Percentiles rank a stretch among this genome's conserved stretches.
phyloP scores from a whole-genome alignment of 148 eudicot species.

The Rhododendron griersonianum region DNA sequence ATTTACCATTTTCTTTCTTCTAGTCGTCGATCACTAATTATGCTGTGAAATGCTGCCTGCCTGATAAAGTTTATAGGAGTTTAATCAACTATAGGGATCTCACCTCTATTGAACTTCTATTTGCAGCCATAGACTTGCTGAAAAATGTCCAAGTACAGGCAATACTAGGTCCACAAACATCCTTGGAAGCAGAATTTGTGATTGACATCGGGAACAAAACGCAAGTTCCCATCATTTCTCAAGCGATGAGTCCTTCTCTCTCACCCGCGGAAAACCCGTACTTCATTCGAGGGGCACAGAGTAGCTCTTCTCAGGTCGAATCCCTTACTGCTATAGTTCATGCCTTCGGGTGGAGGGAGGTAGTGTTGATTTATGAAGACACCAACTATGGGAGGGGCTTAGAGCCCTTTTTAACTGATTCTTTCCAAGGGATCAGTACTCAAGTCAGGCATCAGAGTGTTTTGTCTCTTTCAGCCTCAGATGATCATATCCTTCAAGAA shows the following conservation, averaged over 20 bases:
- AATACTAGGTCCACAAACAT: slow-evolving; percentile 54
- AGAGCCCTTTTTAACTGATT: slow-evolving; percentile 39
- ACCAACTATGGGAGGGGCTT: slow-evolving; percentile 46
- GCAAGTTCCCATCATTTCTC: slow-evolving; percentile 56
- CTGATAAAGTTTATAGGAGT: background rate
- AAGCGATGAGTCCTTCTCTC: slow-evolving; percentile 53
- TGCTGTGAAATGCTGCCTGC: too few species aligned
- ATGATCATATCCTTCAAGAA: slow-evolving; percentile 43
- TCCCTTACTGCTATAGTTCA: slow-evolving; percentile 52
- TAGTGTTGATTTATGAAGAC: slow-evolving; percentile 46
- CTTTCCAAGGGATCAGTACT: slow-evolving; percentile 22
- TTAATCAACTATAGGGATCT: background rate
- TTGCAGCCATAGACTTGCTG: slow-evolving; percentile 50
- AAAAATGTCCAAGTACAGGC: slow-evolving; percentile 53
- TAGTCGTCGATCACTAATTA: background rate
- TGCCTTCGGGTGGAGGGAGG: slow-evolving; percentile 57
- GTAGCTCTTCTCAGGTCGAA: slow-evolving; percentile 39
- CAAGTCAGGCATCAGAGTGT: slow-evolving; percentile 31
- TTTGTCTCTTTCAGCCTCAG: slow-evolving; percentile 36
- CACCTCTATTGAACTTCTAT: background rate
- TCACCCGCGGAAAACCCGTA: slow-evolving; percentile 42
- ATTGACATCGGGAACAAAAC: slow-evolving; percentile 38
- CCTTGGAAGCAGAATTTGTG: slow-evolving; percentile 55
- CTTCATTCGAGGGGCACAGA: slow-evolving; percentile 48
- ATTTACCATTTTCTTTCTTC: background rate